phyloP scores from a whole-genome alignment of 2,329 filamentous ascomycete species.

The Coniella lustricola region DNA sequence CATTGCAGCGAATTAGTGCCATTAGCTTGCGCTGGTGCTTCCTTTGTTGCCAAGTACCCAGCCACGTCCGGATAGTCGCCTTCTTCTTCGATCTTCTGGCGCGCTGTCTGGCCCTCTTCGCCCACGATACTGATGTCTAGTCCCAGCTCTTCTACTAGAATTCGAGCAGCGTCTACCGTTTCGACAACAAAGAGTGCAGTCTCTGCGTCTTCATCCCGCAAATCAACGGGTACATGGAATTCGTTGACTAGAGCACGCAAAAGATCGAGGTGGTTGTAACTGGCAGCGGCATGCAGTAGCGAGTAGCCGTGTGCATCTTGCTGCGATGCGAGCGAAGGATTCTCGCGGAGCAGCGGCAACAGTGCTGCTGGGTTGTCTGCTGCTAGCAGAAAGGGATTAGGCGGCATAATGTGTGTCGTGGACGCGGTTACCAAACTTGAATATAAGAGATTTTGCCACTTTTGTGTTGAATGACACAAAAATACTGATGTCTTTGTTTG shows the following conservation, averaged over 20 bases:
- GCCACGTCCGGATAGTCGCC: conserved; percentile 71
- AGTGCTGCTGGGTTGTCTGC: conserved; percentile 74
- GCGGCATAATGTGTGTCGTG: conserved; percentile 30
- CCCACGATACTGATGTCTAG: conserved; percentile 61
- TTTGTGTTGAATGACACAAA: no score
- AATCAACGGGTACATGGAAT: conserved; percentile 70
- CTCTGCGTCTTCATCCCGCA: conserved; percentile 85
- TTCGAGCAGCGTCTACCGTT: conserved; percentile 67
- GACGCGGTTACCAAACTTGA: neutral
- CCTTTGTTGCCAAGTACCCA: conserved; percentile 53
- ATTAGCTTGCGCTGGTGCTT: conserved; percentile 9
- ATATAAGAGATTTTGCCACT: neutral
- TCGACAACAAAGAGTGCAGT: conserved; percentile 94
- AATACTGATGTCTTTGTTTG: no score
- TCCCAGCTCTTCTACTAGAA: conserved; percentile 75
- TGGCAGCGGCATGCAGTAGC: conserved; percentile 84
- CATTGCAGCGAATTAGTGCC: conserved; percentile 17
- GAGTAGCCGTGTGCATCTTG: conserved; percentile 94
- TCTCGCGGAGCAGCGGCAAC: conserved; percentile 63
- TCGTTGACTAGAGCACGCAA: conserved; percentile 68
- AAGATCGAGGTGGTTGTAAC: conserved; percentile 81
- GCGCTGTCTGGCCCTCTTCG: conserved; percentile 69
- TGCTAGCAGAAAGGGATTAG: conserved; percentile 67
- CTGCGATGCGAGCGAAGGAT: conserved; percentile 67
- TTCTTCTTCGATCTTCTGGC: conserved; percentile 72